These are phyloP conservation scores for Aureobasidium pullulans DNA, from an alignment of 2,329 filamentous ascomycete genomes.

Conservation along the genomic window DNA sequence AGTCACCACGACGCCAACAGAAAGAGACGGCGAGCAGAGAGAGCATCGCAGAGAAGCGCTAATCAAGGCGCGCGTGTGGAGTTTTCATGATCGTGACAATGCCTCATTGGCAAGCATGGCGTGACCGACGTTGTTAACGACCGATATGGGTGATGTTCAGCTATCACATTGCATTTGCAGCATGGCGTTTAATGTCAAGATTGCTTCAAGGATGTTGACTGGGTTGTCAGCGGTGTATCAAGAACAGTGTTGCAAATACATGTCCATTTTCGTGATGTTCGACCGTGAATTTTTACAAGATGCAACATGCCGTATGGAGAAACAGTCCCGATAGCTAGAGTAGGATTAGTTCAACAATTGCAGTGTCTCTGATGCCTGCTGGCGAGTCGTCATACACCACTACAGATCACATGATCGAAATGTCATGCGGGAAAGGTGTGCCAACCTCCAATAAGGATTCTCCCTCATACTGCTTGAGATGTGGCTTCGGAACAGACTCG, in stretches of 20 bases:
- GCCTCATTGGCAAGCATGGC: background rate
- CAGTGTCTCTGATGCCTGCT: background rate
- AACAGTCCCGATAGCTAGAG: background rate
- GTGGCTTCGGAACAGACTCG: background rate
- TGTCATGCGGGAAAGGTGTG: background rate
- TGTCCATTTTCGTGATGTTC: background rate
- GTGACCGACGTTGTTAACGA: background rate
- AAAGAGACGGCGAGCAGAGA: constrained; percentile 45
- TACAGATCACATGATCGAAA: constrained; percentile 6
- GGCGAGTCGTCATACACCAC: constrained; percentile 9
- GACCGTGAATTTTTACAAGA: background rate
- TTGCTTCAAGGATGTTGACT: background rate
- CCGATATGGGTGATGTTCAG: background rate
- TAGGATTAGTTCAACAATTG: background rate
- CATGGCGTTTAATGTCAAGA: constrained; percentile 1
- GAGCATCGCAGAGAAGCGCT: constrained; percentile 27
- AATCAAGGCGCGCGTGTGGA: constrained; percentile 13
- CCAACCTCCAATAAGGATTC: background rate
- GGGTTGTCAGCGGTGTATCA: constrained; percentile 2
- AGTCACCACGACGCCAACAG: constrained; percentile 48
- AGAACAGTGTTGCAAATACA: background rate
- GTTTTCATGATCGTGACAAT: background rate
- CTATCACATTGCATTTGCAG: constrained; percentile 4
- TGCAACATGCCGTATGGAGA: background rate
- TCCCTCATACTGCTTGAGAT: background rate